Conservation (phyloP, 306 rosid genomes). For the Fragaria ananassa region DNA sequence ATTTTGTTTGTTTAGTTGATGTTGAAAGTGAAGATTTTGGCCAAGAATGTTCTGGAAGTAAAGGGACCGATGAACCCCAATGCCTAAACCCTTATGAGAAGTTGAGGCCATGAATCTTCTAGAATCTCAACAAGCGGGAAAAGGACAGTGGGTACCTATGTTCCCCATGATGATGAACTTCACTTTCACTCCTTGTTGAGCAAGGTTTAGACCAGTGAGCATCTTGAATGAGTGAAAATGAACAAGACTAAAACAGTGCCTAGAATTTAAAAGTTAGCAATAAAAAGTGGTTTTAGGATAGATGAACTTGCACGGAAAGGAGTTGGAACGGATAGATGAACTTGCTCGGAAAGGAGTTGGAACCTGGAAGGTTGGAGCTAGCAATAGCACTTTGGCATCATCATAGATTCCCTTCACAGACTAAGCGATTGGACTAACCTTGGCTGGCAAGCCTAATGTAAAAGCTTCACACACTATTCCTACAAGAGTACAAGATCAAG, state of each 20-base stretch:
- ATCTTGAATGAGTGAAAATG: not conserved
- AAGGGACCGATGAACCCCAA: not conserved
- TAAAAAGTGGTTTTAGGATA: not conserved
- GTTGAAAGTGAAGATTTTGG: not conserved
- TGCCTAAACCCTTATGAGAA: not conserved
- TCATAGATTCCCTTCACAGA: not conserved
- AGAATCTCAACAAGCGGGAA: not conserved
- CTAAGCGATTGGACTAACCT: not conserved
- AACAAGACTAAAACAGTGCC: not conserved
- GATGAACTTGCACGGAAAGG: constrained; percentile 12
- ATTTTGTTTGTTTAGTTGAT: not conserved
- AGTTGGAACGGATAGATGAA: too few relatives aligned
- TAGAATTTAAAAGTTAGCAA: not conserved
- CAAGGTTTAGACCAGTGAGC: not conserved
- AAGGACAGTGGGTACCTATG: too few relatives aligned
- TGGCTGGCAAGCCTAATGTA: not conserved
- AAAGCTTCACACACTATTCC: not conserved
- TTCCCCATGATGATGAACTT: too few relatives aligned
- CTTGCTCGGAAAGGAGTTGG: not conserved
- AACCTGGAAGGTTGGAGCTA: not conserved
- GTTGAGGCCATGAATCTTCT: not conserved
- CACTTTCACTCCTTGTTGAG: too few relatives aligned
- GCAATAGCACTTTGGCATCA: not conserved
- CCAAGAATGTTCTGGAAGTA: constrained; percentile 2
- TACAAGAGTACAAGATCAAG: not conserved